Percentiles rank a stretch among this genome's conserved stretches.
Conservation (phyloP, 257 asterid genomes). For the Scutellaria barbata region DNA sequence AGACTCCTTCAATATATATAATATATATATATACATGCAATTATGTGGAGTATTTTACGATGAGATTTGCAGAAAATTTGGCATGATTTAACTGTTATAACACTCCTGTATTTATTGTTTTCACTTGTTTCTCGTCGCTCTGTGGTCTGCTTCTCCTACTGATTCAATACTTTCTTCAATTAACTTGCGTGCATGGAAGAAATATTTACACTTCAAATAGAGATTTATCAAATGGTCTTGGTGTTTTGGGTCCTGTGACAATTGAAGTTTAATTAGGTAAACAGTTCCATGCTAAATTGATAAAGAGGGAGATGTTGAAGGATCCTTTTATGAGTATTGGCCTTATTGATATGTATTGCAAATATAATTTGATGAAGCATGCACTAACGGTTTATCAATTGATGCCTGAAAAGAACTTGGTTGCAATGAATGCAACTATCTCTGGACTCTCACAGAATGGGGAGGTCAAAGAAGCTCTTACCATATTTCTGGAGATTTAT, state of each 20-base stretch:
- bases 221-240: conserved; percentile 61
- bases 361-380: conserved; percentile 54
- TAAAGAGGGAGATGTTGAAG: conserved; percentile 48
- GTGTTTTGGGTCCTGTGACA: conserved; percentile 45
- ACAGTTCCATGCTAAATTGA: conserved; percentile 62
- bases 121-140: no score
- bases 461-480: conserved; percentile 52
- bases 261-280: conserved; percentile 50
- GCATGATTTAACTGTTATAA: no score
- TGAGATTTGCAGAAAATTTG: no score
- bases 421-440: conserved; percentile 66
- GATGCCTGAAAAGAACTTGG: conserved; percentile 58
- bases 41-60: no score
- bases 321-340: conserved; percentile 71
- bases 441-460: conserved; percentile 63
- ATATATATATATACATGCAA: no score
- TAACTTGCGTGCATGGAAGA: conserved; percentile 57
- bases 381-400: conserved; percentile 50
- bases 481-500: conserved; percentile 56
- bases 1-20: no score
- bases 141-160: no score
- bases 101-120: no score
- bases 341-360: conserved; percentile 77
- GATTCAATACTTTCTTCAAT: conserved; percentile 65
- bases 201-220: conserved; percentile 58